These are phyloP conservation scores for Malassezia cuniculi DNA, from an alignment of 1,284 basidiomycete species.

Conservation along the genomic window DNA sequence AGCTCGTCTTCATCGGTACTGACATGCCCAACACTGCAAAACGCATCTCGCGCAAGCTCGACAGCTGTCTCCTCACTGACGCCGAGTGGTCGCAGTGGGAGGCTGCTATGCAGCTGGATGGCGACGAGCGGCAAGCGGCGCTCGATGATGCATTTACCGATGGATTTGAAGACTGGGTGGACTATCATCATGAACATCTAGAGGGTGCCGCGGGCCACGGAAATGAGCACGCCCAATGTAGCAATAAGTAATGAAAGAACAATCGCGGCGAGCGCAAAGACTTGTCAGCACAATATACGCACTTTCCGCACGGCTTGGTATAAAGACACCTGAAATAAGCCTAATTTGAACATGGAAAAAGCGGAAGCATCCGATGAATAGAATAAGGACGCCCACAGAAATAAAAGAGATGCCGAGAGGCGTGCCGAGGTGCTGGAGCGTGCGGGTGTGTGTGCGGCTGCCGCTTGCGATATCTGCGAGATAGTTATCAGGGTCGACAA, in stretches of 20 bases:
- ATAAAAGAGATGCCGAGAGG: constrained; percentile 33
- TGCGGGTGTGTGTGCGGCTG: too few species aligned
- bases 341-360: constrained; percentile 29
- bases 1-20: constrained; percentile 46
- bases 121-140: constrained; percentile 26
- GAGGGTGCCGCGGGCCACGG: constrained; percentile 7
- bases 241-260: constrained; percentile 8
- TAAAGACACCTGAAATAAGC: constrained; percentile 24
- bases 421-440: constrained; percentile 16
- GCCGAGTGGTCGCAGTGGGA: constrained; percentile 47
- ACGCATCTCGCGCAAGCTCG: constrained; percentile 43
- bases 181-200: constrained; percentile 22
- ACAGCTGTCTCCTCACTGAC: constrained; percentile 46
- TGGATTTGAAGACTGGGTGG: constrained; percentile 46
- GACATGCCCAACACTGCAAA: constrained; percentile 37
- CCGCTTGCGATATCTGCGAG: too few species aligned
- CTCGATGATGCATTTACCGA: constrained; percentile 46
- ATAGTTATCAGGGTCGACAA: too few species aligned
- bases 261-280: constrained; percentile 3
- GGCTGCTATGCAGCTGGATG: constrained; percentile 39
- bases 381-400: constrained; percentile 23
- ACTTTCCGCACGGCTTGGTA: constrained; percentile 28
- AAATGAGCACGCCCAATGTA: constrained; percentile 6
- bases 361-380: constrained; percentile 20
- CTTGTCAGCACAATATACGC: constrained; percentile 12